Evolutionary conservation across 148 eudicot species (phyloP), one percentile per base, ranked within the genome.

Genomic region (Pharnaceum exiguum): DNA sequence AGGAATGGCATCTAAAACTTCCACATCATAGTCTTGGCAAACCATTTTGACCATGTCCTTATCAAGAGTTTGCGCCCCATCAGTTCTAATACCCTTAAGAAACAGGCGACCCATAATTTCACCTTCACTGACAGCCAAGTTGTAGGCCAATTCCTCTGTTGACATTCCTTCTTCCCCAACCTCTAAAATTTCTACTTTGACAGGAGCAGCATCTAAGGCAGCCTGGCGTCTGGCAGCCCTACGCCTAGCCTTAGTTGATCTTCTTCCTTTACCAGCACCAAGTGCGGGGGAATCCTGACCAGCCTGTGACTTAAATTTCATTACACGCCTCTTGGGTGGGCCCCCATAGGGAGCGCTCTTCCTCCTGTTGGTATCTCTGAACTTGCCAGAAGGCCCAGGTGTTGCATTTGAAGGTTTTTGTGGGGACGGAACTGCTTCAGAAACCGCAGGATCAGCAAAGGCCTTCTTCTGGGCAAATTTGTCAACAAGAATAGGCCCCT

Each of bases 31-130:
- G 65, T 76, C 84, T 49, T 72, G 75, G 71, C 99, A 93, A 3
- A 93, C 68, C 96, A 89, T 89, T 79, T 89, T 93, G 75, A 89
- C 99, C 81, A 93, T 82, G 13, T 75, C 89, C 67, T 66, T 89
- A 44, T 85, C 93, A 63, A 93, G 79, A 30, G 72, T 89, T 65
- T 76, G 89, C 57, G 89, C 85, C 18, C 96, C 95, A 63, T 78
- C 95, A 59, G 89, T 82, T 68, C 68, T 82, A 44, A 93, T 83
- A 59, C 99, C 91, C 83, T 63, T 86, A n/a, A 95, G 52, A 66
- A 68, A 89, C 26, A 93, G 76, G 57, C 54, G 84, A 50, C 95
- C 89, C 48, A 88, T 72, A 68, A 93, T 89, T 73, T 89, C 95
- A 42, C 96, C 99, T 82, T 93, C 90, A 69, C 96, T 78, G 17